Base-by-base conservation (phyloP, 108 stramenopile genomes). In the Stephanodiscus triporus region DNA sequence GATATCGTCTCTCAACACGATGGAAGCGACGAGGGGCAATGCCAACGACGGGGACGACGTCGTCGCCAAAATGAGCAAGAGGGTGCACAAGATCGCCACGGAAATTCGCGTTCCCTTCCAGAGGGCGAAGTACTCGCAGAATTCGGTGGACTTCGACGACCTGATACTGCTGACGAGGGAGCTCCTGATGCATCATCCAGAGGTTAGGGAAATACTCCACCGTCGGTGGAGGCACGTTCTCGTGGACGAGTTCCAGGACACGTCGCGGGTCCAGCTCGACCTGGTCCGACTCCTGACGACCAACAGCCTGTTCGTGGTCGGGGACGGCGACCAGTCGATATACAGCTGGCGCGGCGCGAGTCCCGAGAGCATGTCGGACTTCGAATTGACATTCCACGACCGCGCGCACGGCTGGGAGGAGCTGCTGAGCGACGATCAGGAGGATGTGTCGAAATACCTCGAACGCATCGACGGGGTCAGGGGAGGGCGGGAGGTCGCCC, bases 101-200 rank as follows among this genome's bases (percentile, higher is more conserved):
- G 54, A 87, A 70, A 63, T 95, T 9, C 92, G 88, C 50, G 42
- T 50, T 19, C 37, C 36, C 13, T 97, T 95, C 77, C 90, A 94
- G 47, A 77, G 64, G 56, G 83, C 82, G 50, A 77, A 95, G 27
- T 65, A 86, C 23, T 27, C 75, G 22, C 83, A 80, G 66, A 97
- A 97, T 73, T 87, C 89, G 27, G 62, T 96, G 17, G 97, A 97
- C 64, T 96, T 97, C 77, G 95, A 97, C 75, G 97, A 97, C 67
- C 70, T 97, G 55, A 91, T 97, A 49, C 82, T 91, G 27, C 56
- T 95, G 65, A 88, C 95, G 10, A 73, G 89, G 55, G 88, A 86
- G 68, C 70, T 96, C 17, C 76, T 97, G 34, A 42, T 73, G 55
- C 57, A 48, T 11, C 55, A 91, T 43, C 67, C 66, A 11, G 79